Percentiles rank a stretch among this genome's conserved stretches.
Conservation (phyloP, 768 basidiomycete species). For the Coprinellus micaceus region DNA sequence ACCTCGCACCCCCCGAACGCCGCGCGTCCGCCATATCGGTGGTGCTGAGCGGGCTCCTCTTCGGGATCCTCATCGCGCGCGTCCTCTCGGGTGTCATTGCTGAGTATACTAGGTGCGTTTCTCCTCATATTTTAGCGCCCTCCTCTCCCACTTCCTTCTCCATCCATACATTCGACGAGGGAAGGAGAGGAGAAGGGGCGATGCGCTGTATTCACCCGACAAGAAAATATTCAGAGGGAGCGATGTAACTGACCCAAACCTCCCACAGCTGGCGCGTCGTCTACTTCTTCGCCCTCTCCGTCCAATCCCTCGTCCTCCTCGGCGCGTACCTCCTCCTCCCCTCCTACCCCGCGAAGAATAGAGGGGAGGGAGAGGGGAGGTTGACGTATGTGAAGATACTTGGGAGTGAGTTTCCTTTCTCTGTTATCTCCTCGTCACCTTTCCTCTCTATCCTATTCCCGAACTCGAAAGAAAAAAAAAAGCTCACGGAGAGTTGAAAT, state of each 20-base stretch:
- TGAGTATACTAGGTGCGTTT: conserved; percentile 63
- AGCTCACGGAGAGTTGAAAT: too few species aligned
- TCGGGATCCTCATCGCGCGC: conserved; percentile 72
- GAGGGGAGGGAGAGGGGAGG: conserved; percentile 16
- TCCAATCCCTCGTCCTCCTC: conserved; percentile 56
- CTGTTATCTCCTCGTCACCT: too few species aligned
- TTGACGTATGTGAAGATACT: conserved; percentile 70
- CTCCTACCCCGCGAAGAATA: conserved; percentile 78
- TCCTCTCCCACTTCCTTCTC: too few species aligned
- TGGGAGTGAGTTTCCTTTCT: too few species aligned
- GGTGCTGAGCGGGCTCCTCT: conserved; percentile 61
- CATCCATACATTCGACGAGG: too few species aligned
- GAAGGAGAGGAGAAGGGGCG: too few species aligned
- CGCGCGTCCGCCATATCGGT: conserved; percentile 77
- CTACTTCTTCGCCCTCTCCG: conserved; percentile 73
- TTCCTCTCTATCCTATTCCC: too few species aligned
- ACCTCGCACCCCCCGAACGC: conserved; percentile 74
- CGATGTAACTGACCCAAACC: too few species aligned
- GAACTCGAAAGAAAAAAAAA: too few species aligned
- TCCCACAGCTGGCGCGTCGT: conserved; percentile 75
- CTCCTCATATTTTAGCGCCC: too few species aligned
- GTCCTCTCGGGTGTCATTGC: conserved; percentile 75
- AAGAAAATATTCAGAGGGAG: too few species aligned
- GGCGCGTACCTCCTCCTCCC: conserved; percentile 65
- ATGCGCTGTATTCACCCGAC: too few species aligned